A percentile compares a stretch with the other conserved stretches of the same genome.
Conservation (phyloP, 2,329 filamentous ascomycete genomes). For the Cladosporium oxysporum region DNA sequence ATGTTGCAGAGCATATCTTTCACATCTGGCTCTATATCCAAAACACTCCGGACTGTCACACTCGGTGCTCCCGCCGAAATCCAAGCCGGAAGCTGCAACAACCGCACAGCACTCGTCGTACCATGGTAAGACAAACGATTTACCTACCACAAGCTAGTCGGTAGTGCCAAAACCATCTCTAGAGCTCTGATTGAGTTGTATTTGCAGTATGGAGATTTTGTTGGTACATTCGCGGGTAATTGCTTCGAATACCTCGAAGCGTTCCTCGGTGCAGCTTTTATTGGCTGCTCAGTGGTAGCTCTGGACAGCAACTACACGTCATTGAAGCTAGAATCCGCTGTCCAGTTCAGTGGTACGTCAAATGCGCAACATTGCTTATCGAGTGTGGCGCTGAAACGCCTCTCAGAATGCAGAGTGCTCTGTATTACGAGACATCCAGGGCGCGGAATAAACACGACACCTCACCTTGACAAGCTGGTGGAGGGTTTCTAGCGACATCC, state of each 20-base stretch:
- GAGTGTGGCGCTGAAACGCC: neutral
- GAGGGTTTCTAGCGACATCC: neutral
- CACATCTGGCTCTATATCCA: neutral
- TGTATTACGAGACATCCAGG: neutral
- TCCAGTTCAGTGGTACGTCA: neutral
- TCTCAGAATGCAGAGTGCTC: neutral
- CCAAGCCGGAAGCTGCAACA: neutral
- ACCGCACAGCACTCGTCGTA: neutral
- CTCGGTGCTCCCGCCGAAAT: neutral
- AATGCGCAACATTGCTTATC: neutral
- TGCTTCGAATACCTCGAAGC: neutral
- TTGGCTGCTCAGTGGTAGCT: neutral
- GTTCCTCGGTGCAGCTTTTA: neutral
- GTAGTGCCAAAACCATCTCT: neutral
- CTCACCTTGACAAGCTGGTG: neutral
- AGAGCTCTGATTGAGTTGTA: neutral
- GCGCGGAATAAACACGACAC: neutral
- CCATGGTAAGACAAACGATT: neutral
- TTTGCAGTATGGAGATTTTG: neutral
- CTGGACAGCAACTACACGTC: neutral
- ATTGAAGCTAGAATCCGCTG: neutral
- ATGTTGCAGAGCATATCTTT: neutral
- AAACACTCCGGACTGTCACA: neutral
- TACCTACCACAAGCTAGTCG: neutral
- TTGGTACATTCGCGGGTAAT: neutral